Evolutionary conservation across 2,329 filamentous ascomycete genomes (phyloP), one percentile per base, ranked within the genome.

Genomic region (Fusarium nisikadoi): DNA sequence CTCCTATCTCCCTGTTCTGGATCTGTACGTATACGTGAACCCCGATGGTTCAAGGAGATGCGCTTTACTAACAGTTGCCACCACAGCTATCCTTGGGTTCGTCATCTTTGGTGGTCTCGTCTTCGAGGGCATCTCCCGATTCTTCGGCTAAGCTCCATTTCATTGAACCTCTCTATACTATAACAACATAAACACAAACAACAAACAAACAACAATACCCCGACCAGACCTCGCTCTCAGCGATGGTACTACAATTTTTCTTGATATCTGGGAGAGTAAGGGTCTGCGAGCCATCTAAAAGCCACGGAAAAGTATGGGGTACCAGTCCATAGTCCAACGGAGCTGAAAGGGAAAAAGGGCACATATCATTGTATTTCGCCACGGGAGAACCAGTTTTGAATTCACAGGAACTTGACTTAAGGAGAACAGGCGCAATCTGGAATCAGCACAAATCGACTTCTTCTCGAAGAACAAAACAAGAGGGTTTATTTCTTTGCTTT

Each of bases 1-100:
- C 88, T 62, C 87, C 90, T 72, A 87, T 92, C 78, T 91, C 90
- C 35, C 85, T 87, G n/a, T 78, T 91, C 71, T 91, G 89, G 89
- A 81, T 92, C 38, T 84, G 90, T 92, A 84, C 72, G 85, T 82
- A 23, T 35, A 56, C 23, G 19, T 9, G 13, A 49, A 35, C 23
- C 16, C 12, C 25, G 7, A 41, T 29, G 23, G 25, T 23, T 20
- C 20, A 20, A 49, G 17, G 50, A 46, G 11, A 11, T 50, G n/a
- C 19, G 23, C 19, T n/a, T 31, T 42, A 41, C 63, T 76, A 56
- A 77, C 50, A 31, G 3, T 1, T 17, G 16, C 19, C 25, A 47
- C 13, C 57, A 2, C 54, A 90, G 89, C 77, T 33, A 66, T 91
- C 49, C 87, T 91, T 73, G 88, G 79, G 39, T 91, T 91, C 78